These are phyloP conservation scores for Teunomyces aglyptinius DNA, from an alignment of 805 yeast genomes.

Conservation along the genomic window DNA sequence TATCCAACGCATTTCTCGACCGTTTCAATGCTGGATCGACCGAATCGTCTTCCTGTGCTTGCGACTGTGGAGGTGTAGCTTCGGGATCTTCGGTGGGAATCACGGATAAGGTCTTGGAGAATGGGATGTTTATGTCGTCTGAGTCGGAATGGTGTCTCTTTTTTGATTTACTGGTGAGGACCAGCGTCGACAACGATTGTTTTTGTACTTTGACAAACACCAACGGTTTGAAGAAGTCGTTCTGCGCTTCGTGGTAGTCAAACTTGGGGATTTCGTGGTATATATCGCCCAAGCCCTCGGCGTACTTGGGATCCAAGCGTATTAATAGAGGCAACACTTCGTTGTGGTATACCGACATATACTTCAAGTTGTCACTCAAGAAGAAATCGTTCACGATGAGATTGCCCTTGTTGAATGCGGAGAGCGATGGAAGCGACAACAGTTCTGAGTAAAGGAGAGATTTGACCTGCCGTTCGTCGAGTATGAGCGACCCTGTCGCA, in stretches of 20 bases:
- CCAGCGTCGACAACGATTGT: conserved; percentile 5
- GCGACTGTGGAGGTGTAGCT: conserved; percentile 5
- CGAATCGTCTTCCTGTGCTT: conserved; percentile 19
- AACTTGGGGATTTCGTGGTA: conserved; percentile 33
- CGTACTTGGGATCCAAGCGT: conserved; percentile 24
- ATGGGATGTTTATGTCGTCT: conserved; percentile 4
- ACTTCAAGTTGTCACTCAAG: conserved; percentile 30
- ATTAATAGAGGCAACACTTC: conserved; percentile 33
- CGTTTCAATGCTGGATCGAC: conserved; percentile 31
- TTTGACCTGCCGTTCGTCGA: conserved; percentile 32
- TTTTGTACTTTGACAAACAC: conserved; percentile 18
- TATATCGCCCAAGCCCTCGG: conserved; percentile 29
- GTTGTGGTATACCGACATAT: conserved; percentile 38
- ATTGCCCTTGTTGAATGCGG: conserved; percentile 30
- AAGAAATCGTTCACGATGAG: conserved; percentile 37
- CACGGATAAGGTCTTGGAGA: conserved; percentile 9
- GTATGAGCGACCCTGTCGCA: conserved; percentile 20
- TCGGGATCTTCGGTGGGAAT: conserved; percentile 10
- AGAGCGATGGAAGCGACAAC: conserved; percentile 29
- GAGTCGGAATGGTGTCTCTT: conserved; percentile 7
- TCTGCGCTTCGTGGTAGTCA: conserved; percentile 27
- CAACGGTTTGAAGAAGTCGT: conserved; percentile 26
- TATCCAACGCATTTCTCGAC: conserved; percentile 14
- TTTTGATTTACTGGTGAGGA: conserved; percentile 3
- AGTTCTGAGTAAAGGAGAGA: conserved; percentile 30